A percentile compares a stretch with the other conserved stretches of the same genome.
These are phyloP conservation scores for Trametes maxima DNA, from an alignment of 768 basidiomycete genomes.

Conservation along the genomic window DNA sequence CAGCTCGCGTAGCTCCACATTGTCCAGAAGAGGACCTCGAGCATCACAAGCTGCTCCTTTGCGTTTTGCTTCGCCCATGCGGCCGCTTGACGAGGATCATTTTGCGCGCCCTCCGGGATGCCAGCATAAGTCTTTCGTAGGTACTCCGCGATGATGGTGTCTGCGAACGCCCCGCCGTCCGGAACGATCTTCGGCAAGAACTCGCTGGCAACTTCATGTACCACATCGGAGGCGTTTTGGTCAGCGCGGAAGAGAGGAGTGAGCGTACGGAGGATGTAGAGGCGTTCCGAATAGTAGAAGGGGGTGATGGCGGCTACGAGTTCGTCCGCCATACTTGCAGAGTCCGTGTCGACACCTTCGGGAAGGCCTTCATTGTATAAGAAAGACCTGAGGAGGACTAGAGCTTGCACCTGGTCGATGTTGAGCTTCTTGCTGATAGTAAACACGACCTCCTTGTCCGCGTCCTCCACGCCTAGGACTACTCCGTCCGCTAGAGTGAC, in stretches of 20 bases:
- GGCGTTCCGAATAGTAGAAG: conserved; percentile 82
- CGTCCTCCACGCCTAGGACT: conserved; percentile 61
- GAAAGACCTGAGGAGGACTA: conserved; percentile 74
- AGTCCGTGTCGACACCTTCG: conserved; percentile 42
- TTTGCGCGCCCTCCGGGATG: conserved; percentile 44
- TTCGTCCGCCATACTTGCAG: conserved; percentile 53
- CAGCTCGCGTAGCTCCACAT: conserved; percentile 79
- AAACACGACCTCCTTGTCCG: conserved; percentile 68
- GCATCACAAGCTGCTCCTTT: conserved; percentile 75
- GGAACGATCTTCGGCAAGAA: conserved; percentile 63
- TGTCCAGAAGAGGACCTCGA: conserved; percentile 89
- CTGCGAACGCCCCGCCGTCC: conserved; percentile 64
- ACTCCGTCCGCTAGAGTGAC: conserved; percentile 72
- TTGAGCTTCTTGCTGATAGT: conserved; percentile 73
- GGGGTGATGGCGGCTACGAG: conserved; percentile 72
- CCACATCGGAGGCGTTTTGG: conserved; percentile 55
- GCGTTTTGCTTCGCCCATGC: conserved; percentile 73
- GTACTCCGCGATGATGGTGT: conserved; percentile 64
- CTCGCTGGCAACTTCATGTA: conserved; percentile 55
- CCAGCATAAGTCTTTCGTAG: conserved; percentile 50
- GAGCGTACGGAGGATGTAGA: conserved; percentile 67
- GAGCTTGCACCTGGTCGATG: conserved; percentile 81
- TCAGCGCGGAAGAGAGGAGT: conserved; percentile 76
- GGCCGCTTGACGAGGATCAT: conserved; percentile 62
- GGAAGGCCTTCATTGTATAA: conserved; percentile 77